Evolutionary conservation across 257 asterid genomes (phyloP), one percentile per base, ranked within the genome.

Genomic region (Anisodus tanguticus): DNA sequence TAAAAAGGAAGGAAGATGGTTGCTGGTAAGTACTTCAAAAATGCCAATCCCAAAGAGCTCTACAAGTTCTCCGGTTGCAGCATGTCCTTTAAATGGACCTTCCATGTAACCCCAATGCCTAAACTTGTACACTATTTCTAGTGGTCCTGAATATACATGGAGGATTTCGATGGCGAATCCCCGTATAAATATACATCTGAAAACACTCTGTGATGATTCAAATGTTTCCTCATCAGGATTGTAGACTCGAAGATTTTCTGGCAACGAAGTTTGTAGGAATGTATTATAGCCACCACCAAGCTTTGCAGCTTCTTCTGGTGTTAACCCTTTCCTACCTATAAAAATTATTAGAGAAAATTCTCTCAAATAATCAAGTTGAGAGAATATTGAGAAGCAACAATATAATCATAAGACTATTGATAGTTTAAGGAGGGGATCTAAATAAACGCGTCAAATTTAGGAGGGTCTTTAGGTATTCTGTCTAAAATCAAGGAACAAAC

Each of bases 101-200:
- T 95, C 97, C 88, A 92, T 84, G 85, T 84, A 88, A 35, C 95
- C 97, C 97, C 97, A 95, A 17, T 93, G 98, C 90, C 98, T 90
- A 67, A 89, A 95, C 80, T 92, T 93, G 91, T 87, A 92, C 3
- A 83, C 78, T 22, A 95, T 92, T 11, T 85, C 64, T 2, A 98
- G 97, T 43, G 94, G 92, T 7, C 97, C 98, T 9, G 98, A 90
- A 55, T 87, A 93, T 16, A 95, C 97, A 43, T 91, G 84, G 8
- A 93, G 90, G 63, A 93, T 60, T 57, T 95, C 98, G 0, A 92
- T 2, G 3, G 95, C 94, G 68, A 93, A 95, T 58, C 98, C 97
- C 0, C 95, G 90, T 0, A 94, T 90, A 49, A 92, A 92, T 6
- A 89, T 86, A 17, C 86, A 53, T 9, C 67, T 91, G 90, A 95